Evolutionary conservation across 805 yeast genomes (phyloP).

Genomic region (Komagataella pastoris): DNA sequence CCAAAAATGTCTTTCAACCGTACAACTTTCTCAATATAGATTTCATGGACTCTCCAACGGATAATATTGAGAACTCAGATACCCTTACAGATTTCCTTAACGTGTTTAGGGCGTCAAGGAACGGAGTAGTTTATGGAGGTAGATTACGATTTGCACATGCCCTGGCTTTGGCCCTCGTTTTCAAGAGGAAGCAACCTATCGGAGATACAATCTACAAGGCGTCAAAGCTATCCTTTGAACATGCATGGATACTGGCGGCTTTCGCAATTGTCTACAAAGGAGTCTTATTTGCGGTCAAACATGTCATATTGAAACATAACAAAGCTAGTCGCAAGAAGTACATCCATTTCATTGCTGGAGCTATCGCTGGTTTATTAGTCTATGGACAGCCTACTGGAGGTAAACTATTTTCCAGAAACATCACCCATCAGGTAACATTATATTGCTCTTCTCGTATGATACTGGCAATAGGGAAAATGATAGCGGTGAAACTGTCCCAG

Average conservation of each 20-base stretch:
- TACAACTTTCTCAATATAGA: not conserved
- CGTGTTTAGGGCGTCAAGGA: conserved; percentile 2
- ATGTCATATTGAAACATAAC: not conserved
- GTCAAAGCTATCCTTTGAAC: conserved; percentile 13
- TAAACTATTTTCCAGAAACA: conserved; percentile 13
- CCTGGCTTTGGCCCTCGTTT: conserved; percentile 2
- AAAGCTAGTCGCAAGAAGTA: not conserved
- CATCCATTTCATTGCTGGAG: conserved; percentile 15
- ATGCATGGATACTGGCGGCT: conserved; percentile 17
- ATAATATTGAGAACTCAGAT: not conserved
- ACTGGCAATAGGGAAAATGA: conserved; percentile 43
- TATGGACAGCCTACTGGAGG: conserved; percentile 10
- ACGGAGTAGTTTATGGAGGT: conserved; percentile 4
- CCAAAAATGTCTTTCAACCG: not conserved
- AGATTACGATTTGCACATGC: conserved; percentile 4
- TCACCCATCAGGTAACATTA: conserved; percentile 63
- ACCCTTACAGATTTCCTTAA: not conserved
- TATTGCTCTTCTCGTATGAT: conserved; percentile 61
- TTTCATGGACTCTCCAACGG: not conserved
- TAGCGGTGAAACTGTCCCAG: conserved; percentile 15
- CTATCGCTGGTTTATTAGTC: conserved; percentile 15
- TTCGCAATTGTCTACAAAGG: conserved; percentile 17
- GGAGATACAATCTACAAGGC: not conserved
- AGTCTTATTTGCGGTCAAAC: conserved; percentile 2
- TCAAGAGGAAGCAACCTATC: conserved; percentile 1